Conservation (phyloP, 345 rosid genomes). For the Linum trigynum region DNA sequence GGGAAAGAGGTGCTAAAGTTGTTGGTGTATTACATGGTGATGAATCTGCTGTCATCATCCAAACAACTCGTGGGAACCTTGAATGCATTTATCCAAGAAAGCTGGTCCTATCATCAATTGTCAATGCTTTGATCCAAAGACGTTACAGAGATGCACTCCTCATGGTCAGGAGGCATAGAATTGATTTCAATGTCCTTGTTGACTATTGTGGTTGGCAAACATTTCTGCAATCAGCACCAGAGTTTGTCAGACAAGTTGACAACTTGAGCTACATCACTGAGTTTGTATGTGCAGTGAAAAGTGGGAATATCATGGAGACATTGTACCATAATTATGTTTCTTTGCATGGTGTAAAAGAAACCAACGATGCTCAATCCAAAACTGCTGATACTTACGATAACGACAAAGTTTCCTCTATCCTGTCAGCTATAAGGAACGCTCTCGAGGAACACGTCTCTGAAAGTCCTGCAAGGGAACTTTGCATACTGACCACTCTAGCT, state of each 20-base stretch:
- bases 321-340: constrained; percentile 49
- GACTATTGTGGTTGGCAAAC: constrained; percentile 79
- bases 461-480: constrained; percentile 87
- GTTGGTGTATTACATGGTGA: constrained; percentile 88
- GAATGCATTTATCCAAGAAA: constrained; percentile 92
- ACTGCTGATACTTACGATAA: constrained; percentile 22
- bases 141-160: constrained; percentile 71
- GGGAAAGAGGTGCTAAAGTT: constrained; percentile 91
- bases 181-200: constrained; percentile 75
- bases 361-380: constrained; percentile 31
- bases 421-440: constrained; percentile 70
- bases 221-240: constrained; percentile 63
- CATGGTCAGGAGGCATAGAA: constrained; percentile 95
- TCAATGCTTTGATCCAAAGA: constrained; percentile 56
- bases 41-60: constrained; percentile 73
- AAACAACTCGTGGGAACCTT: constrained; percentile 78
- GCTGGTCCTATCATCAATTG: constrained; percentile 66
- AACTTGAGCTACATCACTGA: constrained; percentile 84
- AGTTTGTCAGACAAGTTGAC: constrained; percentile 72
- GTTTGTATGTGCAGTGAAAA: constrained; percentile 78
- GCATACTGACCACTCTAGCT: constrained; percentile 89
- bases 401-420: constrained; percentile 71
- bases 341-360: constrained; percentile 30
- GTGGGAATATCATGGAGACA: constrained; percentile 59
- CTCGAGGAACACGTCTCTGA: constrained; percentile 69